Base-by-base conservation (phyloP, 768 basidiomycete genomes). In the Hypholoma sublateritium region DNA sequence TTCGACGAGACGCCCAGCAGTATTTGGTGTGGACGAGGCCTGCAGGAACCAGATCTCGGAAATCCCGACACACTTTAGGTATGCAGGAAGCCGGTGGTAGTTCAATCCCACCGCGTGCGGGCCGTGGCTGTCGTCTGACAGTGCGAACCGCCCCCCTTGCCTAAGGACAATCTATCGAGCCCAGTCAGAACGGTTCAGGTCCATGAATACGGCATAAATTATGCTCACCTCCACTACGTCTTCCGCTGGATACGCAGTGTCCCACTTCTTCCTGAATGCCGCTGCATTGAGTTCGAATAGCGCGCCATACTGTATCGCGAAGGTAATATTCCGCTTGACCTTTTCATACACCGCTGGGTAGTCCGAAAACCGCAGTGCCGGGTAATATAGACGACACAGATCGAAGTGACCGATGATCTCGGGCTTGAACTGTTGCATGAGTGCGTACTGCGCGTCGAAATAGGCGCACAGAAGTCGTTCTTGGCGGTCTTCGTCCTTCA, bases 81-180 rank as follows among this genome's bases (percentile, higher is more conserved):
- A 98, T 11, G 78, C 76, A 46, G 75, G 76, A 59, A 89, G 70
- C 17, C 80, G 77, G 53, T 74, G 66, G 64, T 98, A 99, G 70
- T 98, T 93, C 56, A 93, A 76, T 0, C 94, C 95, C 53, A 98
- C 94, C 8, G 85, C 85, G 28, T 85, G 83, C 2, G 93, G 89
- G 0, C 93, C 94, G 65, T 99, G 97, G 51, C 95, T 95, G 73
- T 98, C 97, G 68, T 98, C 97, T 5, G 96, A 98, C 24, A 99
- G 79, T 17, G 88, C 82, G 60, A 97, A 84, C 21, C 84, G 83
- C 2, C 95, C 97, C 9, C 80, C 83, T 47, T 78, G 70, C 42
- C 77, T 67, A n/a, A 84, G 62, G 55, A 98, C 90, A 21, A 89
- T 65, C 96, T 98, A 67, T 22, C 22, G 50, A 17, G 32, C 50